phyloP scores from a whole-genome alignment of 2,329 filamentous ascomycete genomes.

The Stachybotrys chartarum region DNA sequence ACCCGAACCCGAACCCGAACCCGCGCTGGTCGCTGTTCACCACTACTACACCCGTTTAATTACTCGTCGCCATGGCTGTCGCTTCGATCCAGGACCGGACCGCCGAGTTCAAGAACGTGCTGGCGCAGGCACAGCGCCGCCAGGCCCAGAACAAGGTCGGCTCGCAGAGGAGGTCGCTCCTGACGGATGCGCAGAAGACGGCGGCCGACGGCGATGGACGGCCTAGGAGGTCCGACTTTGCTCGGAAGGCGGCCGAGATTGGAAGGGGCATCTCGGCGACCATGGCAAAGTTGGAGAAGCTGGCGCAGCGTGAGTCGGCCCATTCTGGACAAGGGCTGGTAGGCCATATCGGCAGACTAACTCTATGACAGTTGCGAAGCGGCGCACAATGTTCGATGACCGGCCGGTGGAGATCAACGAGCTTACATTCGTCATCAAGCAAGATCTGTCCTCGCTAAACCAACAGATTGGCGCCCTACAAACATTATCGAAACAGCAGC shows the following conservation, averaged over 20 bases:
- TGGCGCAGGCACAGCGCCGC: slow-evolving; percentile 75
- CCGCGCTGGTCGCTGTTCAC: slow-evolving; percentile 27
- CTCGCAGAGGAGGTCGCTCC: slow-evolving; percentile 72
- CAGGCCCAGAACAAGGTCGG: slow-evolving; percentile 71
- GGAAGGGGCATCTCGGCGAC: slow-evolving; percentile 85
- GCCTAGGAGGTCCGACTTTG: slow-evolving; percentile 79
- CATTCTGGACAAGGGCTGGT: neutral
- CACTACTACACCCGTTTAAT: slow-evolving; percentile 3
- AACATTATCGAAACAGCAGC: slow-evolving; percentile 66
- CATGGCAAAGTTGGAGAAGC: slow-evolving; percentile 89
- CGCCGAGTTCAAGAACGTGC: slow-evolving; percentile 86
- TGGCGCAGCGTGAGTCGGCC: slow-evolving; percentile 64
- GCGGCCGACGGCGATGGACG: slow-evolving; percentile 47
- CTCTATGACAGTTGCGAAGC: slow-evolving; percentile 64
- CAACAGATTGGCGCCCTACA: slow-evolving; percentile 83
- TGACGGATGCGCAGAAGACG: slow-evolving; percentile 66
- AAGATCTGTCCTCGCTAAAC: slow-evolving; percentile 79
- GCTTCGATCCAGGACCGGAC: slow-evolving; percentile 93
- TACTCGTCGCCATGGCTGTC: slow-evolving; percentile 43
- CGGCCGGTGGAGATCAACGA: slow-evolving; percentile 94
- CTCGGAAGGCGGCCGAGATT: slow-evolving; percentile 83
- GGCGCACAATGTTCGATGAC: slow-evolving; percentile 96
- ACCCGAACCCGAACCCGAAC: slow-evolving; percentile 7
- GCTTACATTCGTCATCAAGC: slow-evolving; percentile 95
- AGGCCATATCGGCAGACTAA: slow-evolving; percentile 4